A percentile compares a stretch with the other conserved stretches of the same genome.
Conservation (phyloP, 768 basidiomycete genomes). For the Pisolithus albus region DNA sequence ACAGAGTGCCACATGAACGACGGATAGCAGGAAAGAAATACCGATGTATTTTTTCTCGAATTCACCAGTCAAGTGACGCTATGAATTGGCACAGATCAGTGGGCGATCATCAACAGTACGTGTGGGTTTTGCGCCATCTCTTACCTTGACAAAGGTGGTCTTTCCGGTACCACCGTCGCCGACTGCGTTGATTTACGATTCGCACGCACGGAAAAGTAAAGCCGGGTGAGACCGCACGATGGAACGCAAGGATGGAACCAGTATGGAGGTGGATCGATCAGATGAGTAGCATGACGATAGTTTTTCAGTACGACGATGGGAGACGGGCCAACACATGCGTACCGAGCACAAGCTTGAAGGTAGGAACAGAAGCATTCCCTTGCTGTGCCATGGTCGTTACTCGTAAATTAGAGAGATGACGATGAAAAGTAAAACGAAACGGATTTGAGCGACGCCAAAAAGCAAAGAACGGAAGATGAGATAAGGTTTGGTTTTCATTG, state of each 20-base stretch:
- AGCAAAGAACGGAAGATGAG: constrained; percentile 25
- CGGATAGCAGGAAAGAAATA: constrained; percentile 26
- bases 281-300: neutral
- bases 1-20: constrained; percentile 10
- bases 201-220: constrained; percentile 16
- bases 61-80: constrained; percentile 99
- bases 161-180: constrained; percentile 97
- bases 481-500: constrained; percentile 34
- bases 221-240: neutral
- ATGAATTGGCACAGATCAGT: constrained; percentile 42
- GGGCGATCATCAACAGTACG: constrained; percentile 38
- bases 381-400: constrained; percentile 35
- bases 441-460: constrained; percentile 20
- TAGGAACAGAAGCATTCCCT: constrained; percentile 43
- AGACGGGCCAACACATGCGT: constrained; percentile 24
- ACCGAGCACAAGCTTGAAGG: constrained; percentile 99
- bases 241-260: neutral
- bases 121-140: constrained; percentile 23
- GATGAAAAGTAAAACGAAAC: constrained; percentile 13
- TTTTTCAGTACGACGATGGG: neutral
- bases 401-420: constrained; percentile 19
- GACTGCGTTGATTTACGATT: constrained; percentile 66
- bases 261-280: neutral
- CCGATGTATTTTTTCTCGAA: constrained; percentile 99
- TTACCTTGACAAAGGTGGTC: constrained; percentile 96